Evolutionary conservation across 306 rosid genomes (phyloP), one percentile per base, ranked within the genome.

Genomic region (Lathyrus oleraceus): DNA sequence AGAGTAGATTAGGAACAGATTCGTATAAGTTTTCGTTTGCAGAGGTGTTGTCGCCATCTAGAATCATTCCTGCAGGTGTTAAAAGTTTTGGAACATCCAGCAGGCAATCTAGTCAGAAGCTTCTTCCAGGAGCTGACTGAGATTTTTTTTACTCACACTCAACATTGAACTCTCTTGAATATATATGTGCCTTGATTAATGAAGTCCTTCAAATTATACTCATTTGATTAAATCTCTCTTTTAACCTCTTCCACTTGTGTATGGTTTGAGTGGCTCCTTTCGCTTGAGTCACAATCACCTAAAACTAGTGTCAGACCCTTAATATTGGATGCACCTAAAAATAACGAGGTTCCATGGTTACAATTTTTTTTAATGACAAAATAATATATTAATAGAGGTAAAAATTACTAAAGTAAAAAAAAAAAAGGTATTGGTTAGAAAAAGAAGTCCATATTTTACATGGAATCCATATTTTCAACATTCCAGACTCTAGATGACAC

Each of bases 1-100:
- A 91, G 72, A 95, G 99, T 78, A 93, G 91, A 65, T 70, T 95
- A 77, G 99, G 92, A 53, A 82, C 88, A 6, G 96, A 94, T 81
- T 74, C 96, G 0, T 94, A 87, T 81, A 91, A 83, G 13, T 78
- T 86, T n/a, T 87, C 96, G 0, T 85, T 88, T 14, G 87, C 90
- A 2, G 90, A 94, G 81, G 85, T 94, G n/a, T 56, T 91, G 64
- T 91, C 97, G 7, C 99, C 99, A 8, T 89, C 95, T n/a, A 81
- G 88, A 78, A 45, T 91, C 76, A 83, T 91, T 67, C 89, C 96
- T 4, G 79, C 94, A 0, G 76, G 77, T 10, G 65, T 71, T 5
- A 79, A 84, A 79, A 77, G 88, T 64, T 86, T 91, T 23, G 96
- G 99, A 8, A 83, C 96, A 23, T 74, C 81, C 40, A 80, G 83